These are phyloP conservation scores for Cladosporium austrohemisphaericum DNA, from an alignment of 2,329 filamentous ascomycete genomes.

Conservation along the genomic window DNA sequence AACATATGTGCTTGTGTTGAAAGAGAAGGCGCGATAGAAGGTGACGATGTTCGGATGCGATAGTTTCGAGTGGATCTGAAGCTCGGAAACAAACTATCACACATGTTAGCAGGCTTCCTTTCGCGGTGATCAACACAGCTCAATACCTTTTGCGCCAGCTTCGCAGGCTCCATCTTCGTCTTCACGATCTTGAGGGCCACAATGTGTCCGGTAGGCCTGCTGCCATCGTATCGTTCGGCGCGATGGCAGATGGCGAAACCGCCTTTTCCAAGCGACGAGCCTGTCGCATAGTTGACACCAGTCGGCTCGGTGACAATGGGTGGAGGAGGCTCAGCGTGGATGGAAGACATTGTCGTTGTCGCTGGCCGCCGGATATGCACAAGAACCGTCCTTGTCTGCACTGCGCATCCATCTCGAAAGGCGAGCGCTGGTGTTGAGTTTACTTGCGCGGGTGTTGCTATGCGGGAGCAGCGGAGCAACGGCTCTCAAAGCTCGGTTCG, in stretches of 20 bases:
- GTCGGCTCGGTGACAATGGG: conserved; percentile 63
- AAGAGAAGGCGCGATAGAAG: conserved; percentile 91
- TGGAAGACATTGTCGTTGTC: conserved; percentile 29
- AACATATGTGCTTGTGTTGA: conserved; percentile 83
- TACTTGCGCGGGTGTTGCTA: background rate
- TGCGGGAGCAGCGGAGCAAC: too few species aligned
- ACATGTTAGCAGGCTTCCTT: conserved; percentile 11
- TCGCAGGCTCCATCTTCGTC: conserved; percentile 71
- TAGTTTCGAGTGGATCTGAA: conserved; percentile 98
- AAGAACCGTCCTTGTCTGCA: conserved; percentile 13
- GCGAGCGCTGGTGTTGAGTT: conserved; percentile 7
- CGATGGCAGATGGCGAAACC: conserved; percentile 80
- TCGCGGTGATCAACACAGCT: background rate
- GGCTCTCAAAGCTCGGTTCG: conserved; percentile 13
- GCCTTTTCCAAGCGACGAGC: conserved; percentile 72
- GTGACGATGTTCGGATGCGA: conserved; percentile 92
- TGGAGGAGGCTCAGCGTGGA: conserved; percentile 50
- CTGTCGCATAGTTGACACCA: conserved; percentile 70
- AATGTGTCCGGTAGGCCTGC: conserved; percentile 57
- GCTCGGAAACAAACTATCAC: conserved; percentile 66
- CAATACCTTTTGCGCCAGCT: conserved; percentile 76
- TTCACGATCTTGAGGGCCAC: conserved; percentile 80
- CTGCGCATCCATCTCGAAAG: conserved; percentile 2
- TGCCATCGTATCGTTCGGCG: conserved; percentile 58
- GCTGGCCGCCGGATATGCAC: conserved; percentile 11